Evolutionary conservation across 2,329 filamentous ascomycete species (phyloP).

Genomic region (Claviceps sp.): DNA sequence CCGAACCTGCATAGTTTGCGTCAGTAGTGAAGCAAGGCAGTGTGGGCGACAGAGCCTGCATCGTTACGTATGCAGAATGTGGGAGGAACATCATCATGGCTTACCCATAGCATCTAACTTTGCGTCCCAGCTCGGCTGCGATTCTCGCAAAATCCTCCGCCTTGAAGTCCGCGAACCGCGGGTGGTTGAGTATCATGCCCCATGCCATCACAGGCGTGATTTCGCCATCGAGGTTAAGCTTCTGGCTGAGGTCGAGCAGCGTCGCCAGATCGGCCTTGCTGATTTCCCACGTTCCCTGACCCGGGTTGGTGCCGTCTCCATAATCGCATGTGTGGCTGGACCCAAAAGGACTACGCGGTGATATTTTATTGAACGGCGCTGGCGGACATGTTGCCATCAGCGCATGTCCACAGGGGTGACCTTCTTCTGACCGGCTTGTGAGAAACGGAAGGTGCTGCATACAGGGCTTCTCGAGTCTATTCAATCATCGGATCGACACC

Average conservation of each 20-base stretch:
- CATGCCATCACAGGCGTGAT: slow-evolving; percentile 95
- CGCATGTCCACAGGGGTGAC: slow-evolving; percentile 71
- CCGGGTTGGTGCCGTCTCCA: slow-evolving; percentile 20
- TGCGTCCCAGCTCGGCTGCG: slow-evolving; percentile 59
- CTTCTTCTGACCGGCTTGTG: slow-evolving; percentile 45
- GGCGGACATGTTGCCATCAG: slow-evolving; percentile 89
- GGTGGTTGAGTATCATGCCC: slow-evolving; percentile 64
- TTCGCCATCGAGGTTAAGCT: slow-evolving; percentile 73
- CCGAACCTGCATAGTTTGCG: slow-evolving; percentile 33
- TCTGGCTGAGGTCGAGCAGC: slow-evolving; percentile 70
- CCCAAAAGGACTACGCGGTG: slow-evolving; percentile 39
- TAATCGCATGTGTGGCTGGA: slow-evolving; percentile 24
- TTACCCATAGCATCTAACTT: slow-evolving; percentile 87
- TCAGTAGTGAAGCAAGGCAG: not conserved
- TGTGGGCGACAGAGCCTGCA: not conserved
- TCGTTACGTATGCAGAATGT: not conserved
- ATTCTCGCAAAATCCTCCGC: slow-evolving; percentile 57
- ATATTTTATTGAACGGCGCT: slow-evolving; percentile 39
- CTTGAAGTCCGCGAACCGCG: slow-evolving; percentile 52
- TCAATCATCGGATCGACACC: slow-evolving; percentile 23
- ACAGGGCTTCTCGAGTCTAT: slow-evolving; percentile 81
- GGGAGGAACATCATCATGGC: slow-evolving; percentile 19
- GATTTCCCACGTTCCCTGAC: slow-evolving; percentile 67
- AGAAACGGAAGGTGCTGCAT: slow-evolving; percentile 82
- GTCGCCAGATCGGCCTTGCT: slow-evolving; percentile 65